Base-by-base conservation (phyloP, 495 filamentous ascomycete species). In the Penicillium tannophilum region DNA sequence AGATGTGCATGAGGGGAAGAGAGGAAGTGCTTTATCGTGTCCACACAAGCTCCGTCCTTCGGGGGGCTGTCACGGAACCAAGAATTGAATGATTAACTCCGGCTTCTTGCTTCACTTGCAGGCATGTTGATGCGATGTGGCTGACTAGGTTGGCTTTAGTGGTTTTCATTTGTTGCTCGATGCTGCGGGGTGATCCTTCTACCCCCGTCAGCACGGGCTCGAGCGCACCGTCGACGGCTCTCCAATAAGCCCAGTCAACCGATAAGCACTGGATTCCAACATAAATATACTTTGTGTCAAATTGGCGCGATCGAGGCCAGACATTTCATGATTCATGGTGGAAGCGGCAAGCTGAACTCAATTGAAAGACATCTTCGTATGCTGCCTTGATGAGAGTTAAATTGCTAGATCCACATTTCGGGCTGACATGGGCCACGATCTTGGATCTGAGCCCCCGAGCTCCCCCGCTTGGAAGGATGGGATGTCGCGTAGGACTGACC, bases 381-480 rank as follows among this genome's bases (percentile, higher is more conserved):
- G 36, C 24, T 62, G 53, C 56, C 60, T 54, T 53, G 52, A 55
- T 55, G 41, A 45, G 57, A 59, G 54, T 57, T 58, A 52, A 56
- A 65, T 59, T 59, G 56, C 56, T 44, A 8, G 58, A 39, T 61
- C 62, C 62, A 64, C 58, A 45, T 33, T 35, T 52, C 28, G 16
- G 48, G 46, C 42, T 56, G 48, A 19, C 28, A n/a, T 56, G 39
- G 47, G 23, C 43, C 62, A 26, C 54, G 52, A 64, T 61, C 59
- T 64, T 47, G 49, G 54, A 64, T 62, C 62, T 59, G 51, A 31
- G 50, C 41, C 51, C 30, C 33, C 41, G 16, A n/a, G 17, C 14
- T 14, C 16, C 62, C 52, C 58, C 62, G 62, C 55, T 58, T 55
- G 31, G 23, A 55, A 43, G 39, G 39, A 24, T 14, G 26, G 43